Percentiles rank a stretch among this genome's conserved stretches.
phyloP scores from a whole-genome alignment of 768 basidiomycete species.

The Suillus placidus region DNA sequence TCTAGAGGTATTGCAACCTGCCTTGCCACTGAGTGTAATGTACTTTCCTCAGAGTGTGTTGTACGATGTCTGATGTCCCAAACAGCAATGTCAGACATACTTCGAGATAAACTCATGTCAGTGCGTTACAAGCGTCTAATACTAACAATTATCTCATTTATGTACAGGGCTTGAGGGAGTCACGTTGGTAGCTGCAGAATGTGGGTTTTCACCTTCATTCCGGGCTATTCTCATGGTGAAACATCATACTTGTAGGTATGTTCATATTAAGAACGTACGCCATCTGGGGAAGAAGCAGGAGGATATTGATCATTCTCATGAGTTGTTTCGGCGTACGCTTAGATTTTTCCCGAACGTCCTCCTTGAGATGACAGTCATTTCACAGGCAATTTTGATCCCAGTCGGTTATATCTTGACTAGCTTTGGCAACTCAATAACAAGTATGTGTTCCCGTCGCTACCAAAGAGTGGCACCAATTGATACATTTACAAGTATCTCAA shows the following conservation, averaged over 20 bases:
- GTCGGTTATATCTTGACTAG: background rate
- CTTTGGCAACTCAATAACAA: background rate
- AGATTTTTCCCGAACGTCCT: background rate
- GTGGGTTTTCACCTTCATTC: background rate
- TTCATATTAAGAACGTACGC: slow-evolving; percentile 7
- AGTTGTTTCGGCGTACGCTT: background rate
- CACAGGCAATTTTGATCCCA: slow-evolving; percentile 1
- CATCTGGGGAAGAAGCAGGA: slow-evolving; percentile 6
- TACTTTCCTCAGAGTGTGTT: background rate
- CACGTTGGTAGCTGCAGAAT: slow-evolving; percentile 1
- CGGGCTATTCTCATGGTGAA: background rate
- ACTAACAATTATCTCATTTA: background rate
- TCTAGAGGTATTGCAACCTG: slow-evolving; percentile 8
- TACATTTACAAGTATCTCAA: background rate
- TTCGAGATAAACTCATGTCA: slow-evolving; percentile 5
- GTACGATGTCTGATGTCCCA: background rate
- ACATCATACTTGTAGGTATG: background rate
- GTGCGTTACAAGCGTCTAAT: background rate
- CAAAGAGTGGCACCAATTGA: background rate
- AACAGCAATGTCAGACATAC: slow-evolving; percentile 1
- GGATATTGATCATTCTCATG: slow-evolving; percentile 1
- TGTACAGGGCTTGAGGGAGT: slow-evolving; percentile 5
- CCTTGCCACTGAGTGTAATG: background rate
- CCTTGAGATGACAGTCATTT: background rate
- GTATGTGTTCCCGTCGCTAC: background rate